These are phyloP conservation scores for Ophiostoma piceae DNA, from an alignment of 2,329 filamentous ascomycete genomes.

Conservation along the genomic window DNA sequence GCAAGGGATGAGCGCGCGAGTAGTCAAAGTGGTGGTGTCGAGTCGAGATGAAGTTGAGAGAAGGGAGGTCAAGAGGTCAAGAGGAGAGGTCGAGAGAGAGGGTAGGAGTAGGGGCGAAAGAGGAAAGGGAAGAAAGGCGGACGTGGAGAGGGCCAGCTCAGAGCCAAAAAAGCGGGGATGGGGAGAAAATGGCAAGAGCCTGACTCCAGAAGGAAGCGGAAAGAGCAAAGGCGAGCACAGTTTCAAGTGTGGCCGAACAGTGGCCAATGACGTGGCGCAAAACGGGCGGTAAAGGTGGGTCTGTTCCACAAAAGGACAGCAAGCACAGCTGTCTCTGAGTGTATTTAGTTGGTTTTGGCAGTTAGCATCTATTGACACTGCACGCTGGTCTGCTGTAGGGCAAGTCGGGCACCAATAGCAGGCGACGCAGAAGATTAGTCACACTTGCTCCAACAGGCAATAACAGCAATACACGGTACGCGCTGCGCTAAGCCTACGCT, in stretches of 20 bases:
- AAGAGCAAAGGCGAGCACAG: neutral
- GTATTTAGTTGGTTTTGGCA: neutral
- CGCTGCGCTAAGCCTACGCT: neutral
- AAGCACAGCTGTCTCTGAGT: neutral
- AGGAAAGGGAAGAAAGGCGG: constrained; percentile 7
- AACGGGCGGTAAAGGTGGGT: neutral
- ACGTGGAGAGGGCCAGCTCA: constrained; percentile 19
- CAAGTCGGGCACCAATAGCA: neutral
- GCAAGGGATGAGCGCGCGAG: constrained; percentile 25
- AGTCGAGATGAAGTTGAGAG: constrained; percentile 15
- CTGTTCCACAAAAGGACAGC: neutral
- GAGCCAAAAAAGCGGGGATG: constrained; percentile 7
- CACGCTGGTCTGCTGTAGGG: neutral
- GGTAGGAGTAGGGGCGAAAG: neutral
- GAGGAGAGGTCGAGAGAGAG: constrained; percentile 22
- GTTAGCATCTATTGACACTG: neutral
- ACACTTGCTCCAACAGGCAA: neutral
- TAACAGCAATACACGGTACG: neutral
- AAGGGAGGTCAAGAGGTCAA: constrained; percentile 23
- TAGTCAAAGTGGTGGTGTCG: constrained; percentile 29
- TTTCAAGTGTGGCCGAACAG: neutral
- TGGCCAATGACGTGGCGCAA: neutral
- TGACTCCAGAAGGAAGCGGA: neutral
- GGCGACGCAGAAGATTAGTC: neutral
- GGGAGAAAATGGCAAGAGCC: constrained; percentile 19